A percentile compares a stretch with the other conserved stretches of the same genome.
Evolutionary conservation across 2,329 filamentous ascomycete genomes (phyloP).

Genomic region (Claviceps capensis): DNA sequence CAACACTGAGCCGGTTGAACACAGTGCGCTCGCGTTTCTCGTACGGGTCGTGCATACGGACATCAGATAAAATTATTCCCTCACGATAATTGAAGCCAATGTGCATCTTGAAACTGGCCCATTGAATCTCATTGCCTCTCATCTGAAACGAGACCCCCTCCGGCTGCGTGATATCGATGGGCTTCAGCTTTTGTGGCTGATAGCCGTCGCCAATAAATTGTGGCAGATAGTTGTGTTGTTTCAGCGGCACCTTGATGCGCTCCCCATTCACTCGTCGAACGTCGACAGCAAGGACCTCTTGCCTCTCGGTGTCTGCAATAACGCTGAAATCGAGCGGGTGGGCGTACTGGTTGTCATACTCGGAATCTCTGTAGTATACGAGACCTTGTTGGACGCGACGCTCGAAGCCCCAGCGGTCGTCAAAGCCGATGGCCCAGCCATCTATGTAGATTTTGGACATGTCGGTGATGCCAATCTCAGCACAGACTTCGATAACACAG

Average conservation of each 20-base stretch:
- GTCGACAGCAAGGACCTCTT: constrained; percentile 32
- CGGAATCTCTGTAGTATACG: constrained; percentile 65
- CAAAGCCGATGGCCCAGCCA: constrained; percentile 74
- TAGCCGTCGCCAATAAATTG: constrained; percentile 22
- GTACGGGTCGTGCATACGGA: constrained; percentile 44
- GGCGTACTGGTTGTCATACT: constrained; percentile 52
- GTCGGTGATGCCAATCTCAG: constrained; percentile 60
- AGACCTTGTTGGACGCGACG: constrained; percentile 66
- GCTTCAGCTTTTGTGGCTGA: constrained; percentile 20
- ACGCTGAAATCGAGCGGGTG: constrained; percentile 40
- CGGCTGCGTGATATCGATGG: constrained; percentile 26
- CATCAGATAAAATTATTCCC: constrained; percentile 55
- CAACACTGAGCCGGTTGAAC: constrained; percentile 53
- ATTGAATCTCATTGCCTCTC: constrained; percentile 32
- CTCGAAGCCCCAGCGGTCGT: constrained; percentile 60
- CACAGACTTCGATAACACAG: constrained; percentile 65
- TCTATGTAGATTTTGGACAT: constrained; percentile 80
- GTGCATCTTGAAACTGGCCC: constrained; percentile 57
- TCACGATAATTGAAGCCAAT: constrained; percentile 62
- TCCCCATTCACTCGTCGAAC: constrained; percentile 29
- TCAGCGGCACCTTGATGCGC: constrained; percentile 27
- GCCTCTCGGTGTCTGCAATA: constrained; percentile 30
- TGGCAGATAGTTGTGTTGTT: constrained; percentile 25
- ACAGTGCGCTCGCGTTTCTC: constrained; percentile 35
- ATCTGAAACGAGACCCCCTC: constrained; percentile 32